These are phyloP conservation scores for Aaosphaeria pasadenensis DNA, from an alignment of 2,329 filamentous ascomycete genomes.

Conservation along the genomic window DNA sequence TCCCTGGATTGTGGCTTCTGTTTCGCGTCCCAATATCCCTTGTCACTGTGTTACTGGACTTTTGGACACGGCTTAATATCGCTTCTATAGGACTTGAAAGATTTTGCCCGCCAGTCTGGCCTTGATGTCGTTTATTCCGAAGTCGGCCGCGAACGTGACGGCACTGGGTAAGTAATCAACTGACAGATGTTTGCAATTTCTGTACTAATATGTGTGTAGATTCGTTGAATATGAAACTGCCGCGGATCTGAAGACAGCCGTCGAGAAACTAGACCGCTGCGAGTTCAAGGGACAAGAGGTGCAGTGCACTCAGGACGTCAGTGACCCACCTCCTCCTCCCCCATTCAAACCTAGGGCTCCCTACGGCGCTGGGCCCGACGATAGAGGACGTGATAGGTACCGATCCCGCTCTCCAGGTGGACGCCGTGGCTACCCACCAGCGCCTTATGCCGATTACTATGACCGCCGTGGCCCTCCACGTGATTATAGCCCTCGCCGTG, in stretches of 20 bases:
- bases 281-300: slow-evolving; percentile 92
- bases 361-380: slow-evolving; percentile 50
- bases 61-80: slow-evolving; percentile 69
- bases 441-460: slow-evolving; percentile 65
- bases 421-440: slow-evolving; percentile 63
- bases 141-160: slow-evolving; percentile 86
- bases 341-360: slow-evolving; percentile 34
- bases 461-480: slow-evolving; percentile 79
- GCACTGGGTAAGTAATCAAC: slow-evolving; percentile 70
- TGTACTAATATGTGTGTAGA: slow-evolving; percentile 47
- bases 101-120: slow-evolving; percentile 95
- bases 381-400: slow-evolving; percentile 68
- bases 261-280: slow-evolving; percentile 89
- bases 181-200: background rate
- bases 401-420: slow-evolving; percentile 72
- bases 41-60: slow-evolving; percentile 26
- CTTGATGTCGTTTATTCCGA: slow-evolving; percentile 98
- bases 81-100: slow-evolving; percentile 94
- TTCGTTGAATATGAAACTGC: slow-evolving; percentile 98
- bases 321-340: slow-evolving; percentile 33
- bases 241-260: slow-evolving; percentile 81
- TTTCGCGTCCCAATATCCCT: slow-evolving; percentile 15
- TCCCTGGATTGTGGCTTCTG: slow-evolving; percentile 37
- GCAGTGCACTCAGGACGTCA: slow-evolving; percentile 82
- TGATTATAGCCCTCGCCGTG: slow-evolving; percentile 80